Conservation (phyloP, 768 basidiomycete species). For the Leccinum variicolor region DNA sequence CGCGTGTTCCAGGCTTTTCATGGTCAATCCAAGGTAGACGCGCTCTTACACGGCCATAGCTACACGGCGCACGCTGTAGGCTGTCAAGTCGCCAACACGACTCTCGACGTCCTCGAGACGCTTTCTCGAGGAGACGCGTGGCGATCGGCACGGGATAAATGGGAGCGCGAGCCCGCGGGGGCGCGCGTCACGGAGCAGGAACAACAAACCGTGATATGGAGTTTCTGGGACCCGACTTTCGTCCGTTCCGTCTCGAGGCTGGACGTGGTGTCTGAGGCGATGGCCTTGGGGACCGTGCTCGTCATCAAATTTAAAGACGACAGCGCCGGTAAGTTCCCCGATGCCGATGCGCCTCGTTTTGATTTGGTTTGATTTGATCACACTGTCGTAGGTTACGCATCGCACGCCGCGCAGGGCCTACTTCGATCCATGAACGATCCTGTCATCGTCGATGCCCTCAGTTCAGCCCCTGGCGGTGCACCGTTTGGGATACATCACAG, state of each 20-base stretch:
- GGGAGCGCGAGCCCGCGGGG: slow-evolving; percentile 36
- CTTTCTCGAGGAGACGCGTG: slow-evolving; percentile 50
- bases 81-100: slow-evolving; percentile 85
- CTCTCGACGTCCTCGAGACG: slow-evolving; percentile 62
- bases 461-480: slow-evolving; percentile 49
- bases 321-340: slow-evolving; percentile 43
- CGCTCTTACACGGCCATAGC: slow-evolving; percentile 90
- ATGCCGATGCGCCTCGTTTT: not conserved
- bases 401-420: slow-evolving; percentile 60
- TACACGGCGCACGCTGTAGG: slow-evolving; percentile 95
- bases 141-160: slow-evolving; percentile 54
- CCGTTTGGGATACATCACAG: slow-evolving; percentile 77
- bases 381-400: slow-evolving; percentile 45
- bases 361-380: not conserved
- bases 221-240: slow-evolving; percentile 82
- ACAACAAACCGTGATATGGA: slow-evolving; percentile 55
- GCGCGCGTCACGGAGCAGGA: not conserved
- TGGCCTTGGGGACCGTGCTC: slow-evolving; percentile 87
- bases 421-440: slow-evolving; percentile 50
- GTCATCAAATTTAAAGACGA: slow-evolving; percentile 68
- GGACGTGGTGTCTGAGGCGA: slow-evolving; percentile 60
- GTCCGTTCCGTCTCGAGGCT: slow-evolving; percentile 58
- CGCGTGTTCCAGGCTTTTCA: slow-evolving; percentile 79
- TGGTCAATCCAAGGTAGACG: slow-evolving; percentile 72
- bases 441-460: slow-evolving; percentile 23